Percentiles rank a stretch among this genome's conserved stretches.
These are phyloP conservation scores for Termitomyces sp. DNA, from an alignment of 768 basidiomycete species.

Conservation along the genomic window DNA sequence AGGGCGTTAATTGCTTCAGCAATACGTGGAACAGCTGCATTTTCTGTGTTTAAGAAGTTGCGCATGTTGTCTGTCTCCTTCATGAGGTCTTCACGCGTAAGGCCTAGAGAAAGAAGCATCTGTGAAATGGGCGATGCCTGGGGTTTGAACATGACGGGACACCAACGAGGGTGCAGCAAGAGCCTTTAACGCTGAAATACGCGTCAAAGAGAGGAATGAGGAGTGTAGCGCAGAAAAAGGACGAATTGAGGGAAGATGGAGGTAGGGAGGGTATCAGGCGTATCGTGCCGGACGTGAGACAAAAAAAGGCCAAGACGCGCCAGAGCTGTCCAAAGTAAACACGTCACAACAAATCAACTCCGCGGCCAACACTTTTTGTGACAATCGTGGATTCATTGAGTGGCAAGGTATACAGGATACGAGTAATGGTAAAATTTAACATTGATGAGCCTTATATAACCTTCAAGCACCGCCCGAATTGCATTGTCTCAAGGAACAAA, in stretches of 20 bases:
- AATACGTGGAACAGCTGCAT: conserved; percentile 40
- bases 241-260: neutral
- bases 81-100: conserved; percentile 72
- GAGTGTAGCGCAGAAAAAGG: conserved; percentile 1
- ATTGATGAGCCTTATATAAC: neutral
- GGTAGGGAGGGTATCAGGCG: conserved; percentile 3
- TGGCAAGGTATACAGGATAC: neutral
- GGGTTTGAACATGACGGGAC: conserved; percentile 32
- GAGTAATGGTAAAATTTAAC: neutral
- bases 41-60: conserved; percentile 61
- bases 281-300: conserved; percentile 4
- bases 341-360: conserved; percentile 4
- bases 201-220: conserved; percentile 7
- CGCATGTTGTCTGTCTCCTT: conserved; percentile 78
- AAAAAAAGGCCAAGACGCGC: conserved; percentile 13
- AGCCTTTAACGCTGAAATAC: neutral
- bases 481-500: conserved; percentile 19
- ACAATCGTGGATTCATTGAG: neutral
- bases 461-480: neutral
- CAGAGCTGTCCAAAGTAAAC: conserved; percentile 8
- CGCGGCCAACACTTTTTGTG: neutral
- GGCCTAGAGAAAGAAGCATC: conserved; percentile 63
- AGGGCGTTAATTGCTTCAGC: conserved; percentile 29
- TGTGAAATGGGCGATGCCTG: conserved; percentile 67
- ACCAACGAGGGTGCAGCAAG: conserved; percentile 5